Evolutionary conservation across 176 grass and related monocot genomes (phyloP).

Genomic region (Eleusine indica): DNA sequence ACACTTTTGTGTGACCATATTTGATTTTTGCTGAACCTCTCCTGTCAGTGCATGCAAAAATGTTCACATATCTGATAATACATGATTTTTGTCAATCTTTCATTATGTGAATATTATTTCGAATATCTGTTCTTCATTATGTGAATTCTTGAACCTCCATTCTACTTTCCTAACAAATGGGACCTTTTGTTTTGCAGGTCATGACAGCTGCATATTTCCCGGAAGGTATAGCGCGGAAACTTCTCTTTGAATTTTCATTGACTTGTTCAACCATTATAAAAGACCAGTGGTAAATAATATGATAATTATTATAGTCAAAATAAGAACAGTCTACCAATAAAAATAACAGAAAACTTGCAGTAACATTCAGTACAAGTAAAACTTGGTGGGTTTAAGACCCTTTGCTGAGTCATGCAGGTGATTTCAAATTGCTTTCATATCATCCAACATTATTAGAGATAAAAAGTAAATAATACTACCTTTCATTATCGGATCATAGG

Average conservation of each 20-base stretch:
- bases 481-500: background rate
- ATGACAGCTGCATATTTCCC: constrained; percentile 80
- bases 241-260: constrained; percentile 18
- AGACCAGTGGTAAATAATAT: background rate
- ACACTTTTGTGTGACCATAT: background rate
- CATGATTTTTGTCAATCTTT: background rate
- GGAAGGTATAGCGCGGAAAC: constrained; percentile 65
- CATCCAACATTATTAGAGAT: background rate
- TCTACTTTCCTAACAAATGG: constrained; percentile 1
- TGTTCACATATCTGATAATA: no score
- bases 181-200: constrained; percentile 61
- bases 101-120: background rate
- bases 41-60: background rate
- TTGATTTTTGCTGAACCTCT: background rate
- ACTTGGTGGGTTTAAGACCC: background rate
- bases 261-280: constrained; percentile 3
- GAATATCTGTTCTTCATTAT: background rate
- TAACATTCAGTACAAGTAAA: background rate
- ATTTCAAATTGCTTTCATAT: constrained; percentile 18
- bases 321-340: background rate
- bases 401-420: background rate
- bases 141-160: background rate
- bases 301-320: background rate
- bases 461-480: background rate
- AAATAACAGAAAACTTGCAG: background rate